Evolutionary conservation across 192 early-diverging fungal genomes (phyloP).

Genomic region (Umbelopsis vinacea): DNA sequence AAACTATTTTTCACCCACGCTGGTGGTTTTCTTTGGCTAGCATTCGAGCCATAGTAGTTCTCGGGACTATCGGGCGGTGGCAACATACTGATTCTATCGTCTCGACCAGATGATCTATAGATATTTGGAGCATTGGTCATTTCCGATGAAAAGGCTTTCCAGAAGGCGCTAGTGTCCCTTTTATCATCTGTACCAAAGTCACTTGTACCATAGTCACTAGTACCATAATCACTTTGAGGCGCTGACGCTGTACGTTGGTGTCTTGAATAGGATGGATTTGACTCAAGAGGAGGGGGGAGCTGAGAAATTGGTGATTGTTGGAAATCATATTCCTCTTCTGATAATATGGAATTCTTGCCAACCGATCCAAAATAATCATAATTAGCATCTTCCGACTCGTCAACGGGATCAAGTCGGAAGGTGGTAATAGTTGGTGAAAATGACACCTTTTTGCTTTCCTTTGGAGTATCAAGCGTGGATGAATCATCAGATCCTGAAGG

Average conservation of each 20-base stretch:
- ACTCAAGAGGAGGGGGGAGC: neutral
- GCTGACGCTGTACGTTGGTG: neutral
- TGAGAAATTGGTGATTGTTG: neutral
- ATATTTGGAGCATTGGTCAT: conserved; percentile 6
- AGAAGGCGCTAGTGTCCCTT: neutral
- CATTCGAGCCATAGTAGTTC: neutral
- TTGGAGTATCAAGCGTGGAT: neutral
- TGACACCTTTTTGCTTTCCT: conserved; percentile 2
- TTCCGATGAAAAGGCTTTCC: conserved; percentile 14
- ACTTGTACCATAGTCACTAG: neutral
- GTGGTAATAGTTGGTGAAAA: conserved; percentile 18
- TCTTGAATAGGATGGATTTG: neutral
- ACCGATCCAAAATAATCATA: neutral
- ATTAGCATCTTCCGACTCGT: neutral
- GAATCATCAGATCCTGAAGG: conserved; percentile 17
- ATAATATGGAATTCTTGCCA: neutral
- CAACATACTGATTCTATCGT: neutral
- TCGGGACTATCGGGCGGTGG: conserved; percentile 3
- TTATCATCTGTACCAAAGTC: neutral
- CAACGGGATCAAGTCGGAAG: conserved; percentile 1
- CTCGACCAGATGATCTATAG: neutral
- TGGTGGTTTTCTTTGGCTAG: neutral
- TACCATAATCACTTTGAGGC: neutral
- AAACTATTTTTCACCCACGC: conserved; percentile 5
- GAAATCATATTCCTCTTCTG: neutral